Evolutionary conservation across 495 filamentous ascomycete genomes (phyloP), one percentile per base, ranked within the genome.

Genomic region (Lasiosphaeria ovina): DNA sequence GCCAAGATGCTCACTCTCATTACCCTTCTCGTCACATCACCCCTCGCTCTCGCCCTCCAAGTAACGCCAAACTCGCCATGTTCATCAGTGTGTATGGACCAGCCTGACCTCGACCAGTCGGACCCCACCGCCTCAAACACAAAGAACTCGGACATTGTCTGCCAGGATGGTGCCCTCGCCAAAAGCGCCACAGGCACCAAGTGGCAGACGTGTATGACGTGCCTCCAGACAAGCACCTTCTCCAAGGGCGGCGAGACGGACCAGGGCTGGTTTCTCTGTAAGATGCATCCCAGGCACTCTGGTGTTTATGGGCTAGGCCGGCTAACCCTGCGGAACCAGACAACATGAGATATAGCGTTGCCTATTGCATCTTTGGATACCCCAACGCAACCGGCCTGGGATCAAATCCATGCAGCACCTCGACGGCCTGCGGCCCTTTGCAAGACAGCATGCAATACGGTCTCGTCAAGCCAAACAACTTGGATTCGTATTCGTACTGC

Each of bases 1-100:
- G 32, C 35, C 35, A 17, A n/a, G 38, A 53, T 60, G 16, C 44
- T 66, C 49, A 47, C 54, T 54, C 57, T 61, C 62, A 42, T 58
- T 69, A 40, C 66, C n/a, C 57, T 72, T 34, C 38, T 72, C 36
- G 51, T 74, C 24, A 49, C 63, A 34, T 55, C 66, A 52, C 59
- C 47, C 8, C 61, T 71, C 34, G 64, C 63, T 36, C 57, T 67
- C 14, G 68, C 72, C 5, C 64, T 84, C 17, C 79, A 80, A 66
- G 79, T 82, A 35, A 75, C 79, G 14, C 77, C 79, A 32, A 77
- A 79, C 52, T 83, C 80, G 24, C 79, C 76, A n/a, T 84, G 81
- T 53, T 68, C 78, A 38, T 71, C 74, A 49, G 54, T 73, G 55
- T 84, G 81, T 56, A 55, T 75, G 51, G 78, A 82, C 58, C 65